Base-by-base conservation (phyloP, 345 rosid species). In the Mangifera indica region DNA sequence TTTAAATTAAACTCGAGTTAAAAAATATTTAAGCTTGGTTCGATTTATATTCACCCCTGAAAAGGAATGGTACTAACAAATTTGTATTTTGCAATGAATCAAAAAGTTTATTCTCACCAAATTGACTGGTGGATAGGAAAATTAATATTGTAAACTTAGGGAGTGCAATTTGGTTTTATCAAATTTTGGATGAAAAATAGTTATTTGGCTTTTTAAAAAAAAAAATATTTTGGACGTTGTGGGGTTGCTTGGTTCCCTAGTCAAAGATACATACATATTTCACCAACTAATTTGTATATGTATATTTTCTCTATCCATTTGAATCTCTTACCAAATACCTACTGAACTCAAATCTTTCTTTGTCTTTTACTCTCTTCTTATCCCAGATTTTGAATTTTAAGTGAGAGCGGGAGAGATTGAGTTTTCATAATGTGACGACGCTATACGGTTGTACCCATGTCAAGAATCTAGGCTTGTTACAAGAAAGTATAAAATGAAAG, bases 291-390 rank as follows among this genome's bases (percentile, higher is more conserved):
- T 73, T 62, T 69, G 5, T 72, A 37, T 42, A 49, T 20, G 4
- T 34, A 3, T 37, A 37, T 29, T 29, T 29, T 55, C 29, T 32
- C 54, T 17, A 29, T 69, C 59, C 46, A 13, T 22, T 74, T 61
- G 56, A 71, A 48, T 60, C 67, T 26, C 72, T 44, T 59, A 24
- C 67, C 71, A 17, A 48, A 56, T 37, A 21, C 8, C 70, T 5
- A 4, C 2, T 4, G 3, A 56, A 57, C 75, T 81, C 80, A 70
- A 72, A 82, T 63, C 81, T 76, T 67, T 78, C 82, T 80, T 71
- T 80, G 86, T 82, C 83, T 45, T 77, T 52, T 74, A 74, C 71
- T 40, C 32, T 3, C 32, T 29, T 29, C 52, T 51, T 17, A 11
- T 59, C 68, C 72, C 61, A 72, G 15, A 53, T 52, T 52, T 67